Percentiles rank a stretch among this genome's conserved stretches.
Evolutionary conservation across 306 rosid species (phyloP).

Genomic region (Quercus dentata): DNA sequence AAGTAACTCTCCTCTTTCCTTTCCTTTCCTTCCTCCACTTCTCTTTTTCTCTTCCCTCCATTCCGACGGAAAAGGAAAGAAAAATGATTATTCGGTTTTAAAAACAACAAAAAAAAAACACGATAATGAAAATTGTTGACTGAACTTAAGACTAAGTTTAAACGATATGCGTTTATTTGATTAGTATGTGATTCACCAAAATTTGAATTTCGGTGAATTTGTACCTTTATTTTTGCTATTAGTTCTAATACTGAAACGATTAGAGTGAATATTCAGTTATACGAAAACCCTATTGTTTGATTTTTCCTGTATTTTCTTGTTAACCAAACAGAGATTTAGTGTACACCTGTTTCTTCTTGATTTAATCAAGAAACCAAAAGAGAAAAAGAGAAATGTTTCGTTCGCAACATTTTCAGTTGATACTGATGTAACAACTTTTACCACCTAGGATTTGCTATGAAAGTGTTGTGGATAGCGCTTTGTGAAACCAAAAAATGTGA

Average conservation of each 20-base stretch:
- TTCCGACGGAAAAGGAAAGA: background rate
- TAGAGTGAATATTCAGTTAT: background rate
- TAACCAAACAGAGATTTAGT: background rate
- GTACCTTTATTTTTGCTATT: background rate
- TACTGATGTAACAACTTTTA: no score
- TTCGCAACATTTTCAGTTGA: no score
- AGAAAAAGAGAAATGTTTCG: background rate
- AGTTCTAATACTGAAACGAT: background rate
- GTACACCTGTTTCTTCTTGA: background rate
- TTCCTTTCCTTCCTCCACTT: constrained; percentile 15
- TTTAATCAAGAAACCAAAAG: background rate
- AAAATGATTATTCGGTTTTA: background rate
- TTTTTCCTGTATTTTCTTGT: background rate
- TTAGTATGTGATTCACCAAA: background rate
- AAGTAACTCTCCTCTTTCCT: constrained; percentile 38
- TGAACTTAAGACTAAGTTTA: background rate
- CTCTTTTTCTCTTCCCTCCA: background rate
- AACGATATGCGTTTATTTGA: background rate
- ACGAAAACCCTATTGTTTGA: background rate
- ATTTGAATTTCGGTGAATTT: background rate
- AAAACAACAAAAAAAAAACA: background rate
- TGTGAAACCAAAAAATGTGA: no score
- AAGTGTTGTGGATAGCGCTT: no score
- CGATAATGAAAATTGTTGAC: constrained; percentile 1
- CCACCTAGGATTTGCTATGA: no score